Evolutionary conservation across 1,284 basidiomycete species (phyloP).

Genomic region (Fomitopsis betulina): DNA sequence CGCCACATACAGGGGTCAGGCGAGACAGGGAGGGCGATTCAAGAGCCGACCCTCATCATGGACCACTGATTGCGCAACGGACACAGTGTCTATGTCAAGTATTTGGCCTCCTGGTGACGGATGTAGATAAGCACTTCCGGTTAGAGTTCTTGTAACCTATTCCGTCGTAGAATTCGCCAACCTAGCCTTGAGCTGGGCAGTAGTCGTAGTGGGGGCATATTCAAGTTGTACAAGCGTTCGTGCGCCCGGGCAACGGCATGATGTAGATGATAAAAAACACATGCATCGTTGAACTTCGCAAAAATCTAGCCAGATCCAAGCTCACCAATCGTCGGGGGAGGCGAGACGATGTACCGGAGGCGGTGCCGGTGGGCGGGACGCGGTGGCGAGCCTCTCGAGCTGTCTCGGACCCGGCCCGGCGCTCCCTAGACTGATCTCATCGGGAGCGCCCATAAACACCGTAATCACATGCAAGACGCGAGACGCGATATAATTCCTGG

Average conservation of each 20-base stretch:
- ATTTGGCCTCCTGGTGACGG: neutral
- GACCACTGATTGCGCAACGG: too few relatives aligned
- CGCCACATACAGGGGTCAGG: neutral
- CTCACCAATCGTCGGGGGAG: neutral
- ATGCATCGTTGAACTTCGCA: neutral
- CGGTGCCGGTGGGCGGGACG: neutral
- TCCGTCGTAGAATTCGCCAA: neutral
- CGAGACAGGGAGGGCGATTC: neutral
- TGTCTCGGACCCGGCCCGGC: neutral
- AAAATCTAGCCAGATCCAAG: neutral
- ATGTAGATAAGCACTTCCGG: neutral
- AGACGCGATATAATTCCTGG: constrained; percentile 10
- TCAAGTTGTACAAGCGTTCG: too few relatives aligned
- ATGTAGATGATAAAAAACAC: neutral
- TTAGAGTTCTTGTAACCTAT: neutral
- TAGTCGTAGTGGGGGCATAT: too few relatives aligned
- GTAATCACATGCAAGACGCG: constrained; percentile 22
- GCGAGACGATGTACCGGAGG: neutral
- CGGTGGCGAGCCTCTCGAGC: neutral
- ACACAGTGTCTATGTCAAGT: too few relatives aligned
- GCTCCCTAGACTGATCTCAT: neutral
- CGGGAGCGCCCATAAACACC: neutral
- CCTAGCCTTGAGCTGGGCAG: neutral
- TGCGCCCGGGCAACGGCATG: neutral
- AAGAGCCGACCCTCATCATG: neutral